Conservation (phyloP, 305 asterid genomes). For the Solanum hybrid region DNA sequence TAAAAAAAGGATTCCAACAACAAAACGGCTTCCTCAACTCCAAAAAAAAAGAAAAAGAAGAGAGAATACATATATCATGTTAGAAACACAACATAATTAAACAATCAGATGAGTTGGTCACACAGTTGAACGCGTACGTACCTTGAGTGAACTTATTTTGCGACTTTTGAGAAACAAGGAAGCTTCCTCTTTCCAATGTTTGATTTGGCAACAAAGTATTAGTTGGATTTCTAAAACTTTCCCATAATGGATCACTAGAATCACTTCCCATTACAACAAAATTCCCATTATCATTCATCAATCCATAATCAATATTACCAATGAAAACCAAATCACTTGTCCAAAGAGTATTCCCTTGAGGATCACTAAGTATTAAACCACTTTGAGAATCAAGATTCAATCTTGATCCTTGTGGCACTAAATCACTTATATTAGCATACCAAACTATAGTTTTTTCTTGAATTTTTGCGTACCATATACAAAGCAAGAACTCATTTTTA, state of each 20-base stretch:
- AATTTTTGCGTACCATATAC: conserved; percentile 12
- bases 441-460: conserved; percentile 5
- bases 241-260: conserved; percentile 2
- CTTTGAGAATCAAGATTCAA: background rate
- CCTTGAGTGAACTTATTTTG: background rate
- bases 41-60: too few relatives aligned
- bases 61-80: background rate
- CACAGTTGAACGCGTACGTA: background rate
- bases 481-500: conserved; percentile 14
- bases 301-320: background rate
- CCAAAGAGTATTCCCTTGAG: conserved; percentile 1
- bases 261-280: background rate
- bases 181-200: conserved; percentile 1
- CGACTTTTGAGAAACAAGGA: conserved; percentile 4
- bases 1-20: too few relatives aligned
- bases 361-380: conserved; percentile 3
- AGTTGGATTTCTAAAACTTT: conserved; percentile 2
- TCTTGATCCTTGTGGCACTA: conserved; percentile 13
- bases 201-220: conserved; percentile 20
- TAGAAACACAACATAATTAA: background rate
- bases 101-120: background rate
- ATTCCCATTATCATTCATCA: conserved; percentile 12
- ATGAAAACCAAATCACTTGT: background rate
- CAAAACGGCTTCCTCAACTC: too few relatives aligned
- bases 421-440: conserved; percentile 4